Percentiles rank a stretch among this genome's conserved stretches.
Evolutionary conservation across 495 filamentous ascomycete species (phyloP).

Genomic region (Cladorrhinum samala): DNA sequence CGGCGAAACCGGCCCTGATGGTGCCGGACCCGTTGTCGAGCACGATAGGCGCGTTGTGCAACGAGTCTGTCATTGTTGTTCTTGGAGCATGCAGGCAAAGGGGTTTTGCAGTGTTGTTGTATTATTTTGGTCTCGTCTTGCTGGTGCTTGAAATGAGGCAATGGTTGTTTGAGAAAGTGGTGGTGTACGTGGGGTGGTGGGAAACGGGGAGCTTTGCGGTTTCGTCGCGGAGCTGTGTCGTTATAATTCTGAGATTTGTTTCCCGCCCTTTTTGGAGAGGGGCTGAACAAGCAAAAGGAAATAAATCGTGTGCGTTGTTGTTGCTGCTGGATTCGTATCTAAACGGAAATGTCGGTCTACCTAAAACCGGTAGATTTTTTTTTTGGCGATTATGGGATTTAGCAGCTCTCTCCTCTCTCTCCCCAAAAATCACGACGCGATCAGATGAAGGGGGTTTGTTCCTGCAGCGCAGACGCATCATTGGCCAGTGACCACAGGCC

Average conservation of each 20-base stretch:
- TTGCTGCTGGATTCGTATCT: too few relatives aligned
- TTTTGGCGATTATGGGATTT: neutral
- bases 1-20: slow-evolving; percentile 93
- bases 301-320: too few relatives aligned
- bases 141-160: neutral
- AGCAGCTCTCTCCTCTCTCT: neutral
- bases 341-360: too few relatives aligned
- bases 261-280: neutral
- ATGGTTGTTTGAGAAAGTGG: neutral
- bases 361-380: too few relatives aligned
- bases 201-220: too few relatives aligned
- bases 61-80: slow-evolving; percentile 63
- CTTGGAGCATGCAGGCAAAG: slow-evolving; percentile 1
- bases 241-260: neutral
- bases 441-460: slow-evolving; percentile 7
- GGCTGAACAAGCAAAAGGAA: too few relatives aligned
- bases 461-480: slow-evolving; percentile 3
- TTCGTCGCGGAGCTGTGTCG: too few relatives aligned
- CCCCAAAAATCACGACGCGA: slow-evolving; percentile 2
- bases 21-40: slow-evolving; percentile 99
- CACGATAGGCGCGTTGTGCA: slow-evolving; percentile 96
- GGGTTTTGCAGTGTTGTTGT: neutral
- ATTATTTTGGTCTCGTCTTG: neutral
- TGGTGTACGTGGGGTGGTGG: neutral
- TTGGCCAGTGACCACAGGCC: too few relatives aligned